Evolutionary conservation across 208 protist genomes (phyloP).

Genomic region (Tritrichomonas foetus): DNA sequence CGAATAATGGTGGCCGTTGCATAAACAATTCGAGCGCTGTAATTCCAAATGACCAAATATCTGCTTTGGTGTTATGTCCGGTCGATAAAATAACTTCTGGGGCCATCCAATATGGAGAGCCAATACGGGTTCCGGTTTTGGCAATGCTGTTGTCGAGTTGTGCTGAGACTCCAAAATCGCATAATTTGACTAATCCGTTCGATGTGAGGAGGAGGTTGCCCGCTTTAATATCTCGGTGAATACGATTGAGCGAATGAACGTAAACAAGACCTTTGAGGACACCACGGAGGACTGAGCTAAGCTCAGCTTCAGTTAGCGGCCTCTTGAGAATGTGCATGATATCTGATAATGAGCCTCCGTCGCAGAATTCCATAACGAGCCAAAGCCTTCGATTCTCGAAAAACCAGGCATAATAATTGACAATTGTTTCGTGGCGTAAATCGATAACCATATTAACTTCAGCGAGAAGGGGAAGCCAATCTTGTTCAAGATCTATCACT

Average conservation of each 20-base stretch:
- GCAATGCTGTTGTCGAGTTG: constrained; percentile 40
- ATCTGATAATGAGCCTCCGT: constrained; percentile 3
- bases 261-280: constrained; percentile 48
- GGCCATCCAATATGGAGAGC: constrained; percentile 64
- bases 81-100: constrained; percentile 58
- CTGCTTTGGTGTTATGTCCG: constrained; percentile 57
- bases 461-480: neutral
- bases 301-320: neutral
- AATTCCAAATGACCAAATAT: constrained; percentile 66
- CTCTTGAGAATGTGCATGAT: neutral
- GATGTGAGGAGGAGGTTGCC: constrained; percentile 54
- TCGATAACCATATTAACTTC: constrained; percentile 34
- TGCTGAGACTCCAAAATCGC: constrained; percentile 58
- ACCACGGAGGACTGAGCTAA: constrained; percentile 48
- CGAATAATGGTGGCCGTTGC: constrained; percentile 48
- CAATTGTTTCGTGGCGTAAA: neutral
- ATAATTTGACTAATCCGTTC: constrained; percentile 52
- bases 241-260: constrained; percentile 44
- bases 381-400: constrained; percentile 7
- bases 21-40: constrained; percentile 60
- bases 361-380: constrained; percentile 36
- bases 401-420: constrained; percentile 34
- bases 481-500: neutral
- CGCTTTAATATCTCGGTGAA: constrained; percentile 54
- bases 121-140: constrained; percentile 50